Evolutionary conservation across 768 basidiomycete genomes (phyloP), one percentile per base, ranked within the genome.

Genomic region (Leccinum rimulosum): DNA sequence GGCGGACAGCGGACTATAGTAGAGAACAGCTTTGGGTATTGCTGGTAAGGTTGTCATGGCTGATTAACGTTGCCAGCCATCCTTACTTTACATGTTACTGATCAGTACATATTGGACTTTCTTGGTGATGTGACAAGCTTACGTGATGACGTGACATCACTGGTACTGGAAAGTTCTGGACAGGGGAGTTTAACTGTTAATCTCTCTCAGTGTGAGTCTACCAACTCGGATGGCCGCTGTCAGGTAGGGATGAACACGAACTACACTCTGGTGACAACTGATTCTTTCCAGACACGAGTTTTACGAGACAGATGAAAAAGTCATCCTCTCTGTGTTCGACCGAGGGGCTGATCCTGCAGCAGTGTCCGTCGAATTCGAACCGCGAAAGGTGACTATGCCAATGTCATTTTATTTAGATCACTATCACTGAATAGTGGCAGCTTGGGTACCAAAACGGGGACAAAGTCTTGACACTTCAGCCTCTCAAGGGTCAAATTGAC

Each of bases 401-500:
- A 35, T 35, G 33, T 6, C 50, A 33, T 19, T 51, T 48, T 19
- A 51, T 52, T 14, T 19, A 27, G 14, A 2, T 22, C 12, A 14
- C 3, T 54, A 33, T 43, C 52, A 14, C 64, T 64, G 50, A 73
- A 3, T 11, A 19, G 3, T 6, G 2, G 7, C 45, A 68, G 66
- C 22, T 64, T 22, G 48, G 54, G 57, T 93, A 91, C 66, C 75
- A 77, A 52, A 75, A 91, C 63, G 89, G 86, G 63, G 89, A 90
- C 50, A 88, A 87, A 64, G 69, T 71, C n/a, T 79, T 95, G 47
- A 75, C 78, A 5, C 76, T 98, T 14, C 84, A 90, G 57, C 95
- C 95, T 9, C 79, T 98, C 14, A 89, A 88, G 67, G 91, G 89
- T 45, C 84, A 87, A 70, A 92, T 98, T 67, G 82, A 88, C 69